A percentile compares a stretch with the other conserved stretches of the same genome.
phyloP scores from a whole-genome alignment of 2,329 filamentous ascomycete species.

The Pseudocercospora fijiensis region DNA sequence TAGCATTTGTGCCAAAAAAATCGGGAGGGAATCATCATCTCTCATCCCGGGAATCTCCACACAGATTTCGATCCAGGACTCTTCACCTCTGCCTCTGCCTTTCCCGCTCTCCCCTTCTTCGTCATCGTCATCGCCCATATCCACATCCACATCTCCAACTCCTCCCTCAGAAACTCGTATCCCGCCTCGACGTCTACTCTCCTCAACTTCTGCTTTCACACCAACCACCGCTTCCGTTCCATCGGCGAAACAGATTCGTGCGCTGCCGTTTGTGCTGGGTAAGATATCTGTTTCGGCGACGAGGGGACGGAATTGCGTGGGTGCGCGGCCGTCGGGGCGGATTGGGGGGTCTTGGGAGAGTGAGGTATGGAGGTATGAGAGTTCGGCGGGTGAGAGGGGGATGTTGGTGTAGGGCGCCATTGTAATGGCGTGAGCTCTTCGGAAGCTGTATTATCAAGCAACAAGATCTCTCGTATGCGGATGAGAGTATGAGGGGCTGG shows the following conservation, averaged over 20 bases:
- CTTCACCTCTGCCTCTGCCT: conserved; percentile 46
- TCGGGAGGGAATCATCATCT: conserved; percentile 85
- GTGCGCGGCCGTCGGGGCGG: conserved; percentile 78
- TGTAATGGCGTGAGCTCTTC: background rate
- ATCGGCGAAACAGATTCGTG: conserved; percentile 89
- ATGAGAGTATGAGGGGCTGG: background rate
- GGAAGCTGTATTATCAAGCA: background rate
- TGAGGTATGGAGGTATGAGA: conserved; percentile 89
- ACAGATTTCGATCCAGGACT: conserved; percentile 81
- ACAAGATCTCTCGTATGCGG: background rate
- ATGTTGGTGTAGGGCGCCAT: conserved; percentile 63
- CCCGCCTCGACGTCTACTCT: conserved; percentile 50
- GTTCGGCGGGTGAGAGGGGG: conserved; percentile 89
- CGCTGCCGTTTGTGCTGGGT: conserved; percentile 85
- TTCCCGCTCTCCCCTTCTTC: conserved; percentile 47
- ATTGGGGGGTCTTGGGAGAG: conserved; percentile 79
- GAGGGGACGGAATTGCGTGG: conserved; percentile 86
- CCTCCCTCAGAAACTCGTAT: conserved; percentile 16
- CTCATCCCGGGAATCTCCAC: conserved; percentile 89
- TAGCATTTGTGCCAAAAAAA: conserved; percentile 86
- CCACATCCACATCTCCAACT: conserved; percentile 23
- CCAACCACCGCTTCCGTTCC: conserved; percentile 95
- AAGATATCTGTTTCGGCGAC: conserved; percentile 88
- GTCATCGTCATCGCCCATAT: conserved; percentile 36
- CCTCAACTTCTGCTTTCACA: conserved; percentile 91